Percentiles rank a stretch among this genome's conserved stretches.
Evolutionary conservation across 1,284 basidiomycete species (phyloP).

Genomic region (Ustilago crameri): DNA sequence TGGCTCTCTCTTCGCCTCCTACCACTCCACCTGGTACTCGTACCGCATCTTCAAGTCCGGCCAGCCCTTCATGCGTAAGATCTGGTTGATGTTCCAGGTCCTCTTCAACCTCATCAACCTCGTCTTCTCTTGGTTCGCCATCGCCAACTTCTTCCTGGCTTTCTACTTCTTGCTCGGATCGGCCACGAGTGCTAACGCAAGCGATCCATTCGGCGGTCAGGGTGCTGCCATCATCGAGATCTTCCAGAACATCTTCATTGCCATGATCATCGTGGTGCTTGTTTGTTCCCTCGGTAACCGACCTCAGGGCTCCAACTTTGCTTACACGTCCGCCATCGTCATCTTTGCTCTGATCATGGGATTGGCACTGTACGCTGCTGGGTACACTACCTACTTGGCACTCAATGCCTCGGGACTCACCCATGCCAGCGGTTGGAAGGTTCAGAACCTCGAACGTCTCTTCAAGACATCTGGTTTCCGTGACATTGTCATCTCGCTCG

Average conservation of each 20-base stretch:
- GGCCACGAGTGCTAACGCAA: slow-evolving; percentile 28
- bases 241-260: slow-evolving; percentile 62
- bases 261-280: slow-evolving; percentile 65
- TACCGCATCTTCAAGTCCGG: slow-evolving; percentile 62
- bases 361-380: slow-evolving; percentile 55
- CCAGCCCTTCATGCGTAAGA: slow-evolving; percentile 59
- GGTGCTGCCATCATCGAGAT: slow-evolving; percentile 60
- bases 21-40: slow-evolving; percentile 64
- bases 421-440: slow-evolving; percentile 19
- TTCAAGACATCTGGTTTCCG: slow-evolving; percentile 56
- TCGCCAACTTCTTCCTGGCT: slow-evolving; percentile 60
- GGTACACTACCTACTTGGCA: slow-evolving; percentile 60
- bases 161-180: slow-evolving; percentile 61
- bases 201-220: slow-evolving; percentile 47
- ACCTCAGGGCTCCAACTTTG: slow-evolving; percentile 61
- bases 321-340: slow-evolving; percentile 60
- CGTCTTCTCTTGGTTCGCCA: slow-evolving; percentile 63
- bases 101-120: slow-evolving; percentile 62
- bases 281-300: slow-evolving; percentile 66
- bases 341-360: slow-evolving; percentile 63
- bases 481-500: slow-evolving; percentile 64
- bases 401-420: slow-evolving; percentile 38
- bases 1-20: slow-evolving; percentile 62
- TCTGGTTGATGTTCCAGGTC: slow-evolving; percentile 61
- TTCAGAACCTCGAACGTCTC: slow-evolving; percentile 34